These are phyloP conservation scores for Perilla frutescens DNA, from an alignment of 257 asterid genomes.

Conservation along the genomic window DNA sequence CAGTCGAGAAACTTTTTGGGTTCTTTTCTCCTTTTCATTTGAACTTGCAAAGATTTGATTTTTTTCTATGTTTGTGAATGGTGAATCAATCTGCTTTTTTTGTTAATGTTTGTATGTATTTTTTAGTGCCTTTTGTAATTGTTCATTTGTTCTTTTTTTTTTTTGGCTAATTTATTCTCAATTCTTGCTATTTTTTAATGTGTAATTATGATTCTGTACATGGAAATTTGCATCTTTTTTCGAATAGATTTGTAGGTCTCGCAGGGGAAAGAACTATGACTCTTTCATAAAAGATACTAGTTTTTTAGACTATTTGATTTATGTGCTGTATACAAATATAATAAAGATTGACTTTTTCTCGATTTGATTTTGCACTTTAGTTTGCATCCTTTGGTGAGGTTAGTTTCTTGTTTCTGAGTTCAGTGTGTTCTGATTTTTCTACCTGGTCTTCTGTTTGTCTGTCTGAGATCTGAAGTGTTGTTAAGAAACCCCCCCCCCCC, in stretches of 20 bases:
- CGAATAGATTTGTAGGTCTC: background rate
- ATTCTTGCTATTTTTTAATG: background rate
- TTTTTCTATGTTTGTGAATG: background rate
- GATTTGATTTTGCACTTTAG: background rate
- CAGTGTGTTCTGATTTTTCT: background rate
- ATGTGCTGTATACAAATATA: background rate
- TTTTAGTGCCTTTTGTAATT: background rate
- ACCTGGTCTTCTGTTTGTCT: background rate
- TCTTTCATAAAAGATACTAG: background rate
- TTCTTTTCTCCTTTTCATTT: background rate
- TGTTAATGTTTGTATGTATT: no score
- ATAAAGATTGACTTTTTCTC: background rate
- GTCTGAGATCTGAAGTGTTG: slow-evolving; percentile 20
- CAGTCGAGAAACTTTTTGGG: background rate
- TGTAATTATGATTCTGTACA: background rate
- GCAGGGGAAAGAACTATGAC: background rate
- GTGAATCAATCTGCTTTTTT: background rate
- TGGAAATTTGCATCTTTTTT: background rate
- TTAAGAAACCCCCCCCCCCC: no score
- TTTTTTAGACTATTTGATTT: background rate
- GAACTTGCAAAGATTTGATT: background rate
- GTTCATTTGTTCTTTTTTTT: background rate
- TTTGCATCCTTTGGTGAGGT: background rate
- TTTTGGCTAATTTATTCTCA: background rate
- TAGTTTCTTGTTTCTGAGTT: background rate